Base-by-base conservation (phyloP, 768 basidiomycete genomes). In the Suillus cothurnatus region DNA sequence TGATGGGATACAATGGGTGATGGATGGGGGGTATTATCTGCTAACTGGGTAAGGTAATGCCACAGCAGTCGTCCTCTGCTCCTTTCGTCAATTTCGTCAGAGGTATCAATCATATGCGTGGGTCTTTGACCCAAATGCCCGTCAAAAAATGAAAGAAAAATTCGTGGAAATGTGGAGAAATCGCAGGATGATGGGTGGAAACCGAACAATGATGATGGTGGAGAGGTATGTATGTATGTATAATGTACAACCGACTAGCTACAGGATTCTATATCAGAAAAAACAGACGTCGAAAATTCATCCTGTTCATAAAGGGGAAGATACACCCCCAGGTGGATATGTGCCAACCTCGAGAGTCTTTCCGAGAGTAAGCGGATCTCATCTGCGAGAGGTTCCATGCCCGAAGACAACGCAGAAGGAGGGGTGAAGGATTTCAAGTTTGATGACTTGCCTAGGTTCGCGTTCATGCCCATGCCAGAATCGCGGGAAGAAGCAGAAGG, bases 291-390 rank as follows among this genome's bases (percentile, higher is more conserved):
- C 66, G 85, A 76, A 73, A 88, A 88, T 49, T 83, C 86, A 66
- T 87, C 84, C 70, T 85, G 84, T 76, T 91, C 88, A 77, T 95
- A 95, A 63, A 93, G 74, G n/a, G 86, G 85, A 43, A 91, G 80
- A 75, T 92, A 94, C 61, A 91, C 88, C 67, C 87, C 85, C 61
- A 92, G 80, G 75, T 95, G 92, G 69, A 93, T 88, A 56, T 85
- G 79, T 3, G 88, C 88, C 61, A 95, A 82, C 65, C 89, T 87
- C 52, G 89, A 84, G 41, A 94, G 82, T 72, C 90, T 86, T 70
- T 92, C 88, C 34, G 85, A 86, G 58, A 95, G 84, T 21, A 84
- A 81, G 38, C 81, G 81, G 52, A 77, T 86, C 76, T 95, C 93
- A 47, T 87, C 85, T 63, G 82, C 76, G 61, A 95, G 81, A 39